These are phyloP conservation scores for Suillus variegatus DNA, from an alignment of 768 basidiomycete genomes.

Conservation along the genomic window DNA sequence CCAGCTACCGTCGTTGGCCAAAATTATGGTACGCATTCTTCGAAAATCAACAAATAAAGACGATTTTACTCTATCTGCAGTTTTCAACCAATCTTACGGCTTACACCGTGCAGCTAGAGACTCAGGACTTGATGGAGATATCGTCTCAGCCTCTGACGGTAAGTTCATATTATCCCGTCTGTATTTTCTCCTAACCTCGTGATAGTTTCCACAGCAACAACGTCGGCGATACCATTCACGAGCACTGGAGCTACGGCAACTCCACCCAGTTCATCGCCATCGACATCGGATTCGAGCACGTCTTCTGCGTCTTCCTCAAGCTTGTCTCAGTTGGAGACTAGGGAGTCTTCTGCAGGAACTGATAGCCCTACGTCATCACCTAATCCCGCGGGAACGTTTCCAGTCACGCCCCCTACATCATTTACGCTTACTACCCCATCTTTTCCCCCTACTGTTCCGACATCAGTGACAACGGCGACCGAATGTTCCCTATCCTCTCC, in stretches of 20 bases:
- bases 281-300: background rate
- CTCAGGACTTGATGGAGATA: background rate
- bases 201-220: background rate
- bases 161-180: background rate
- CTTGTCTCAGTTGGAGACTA: background rate
- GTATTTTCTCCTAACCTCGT: background rate
- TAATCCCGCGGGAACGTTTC: background rate
- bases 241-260: background rate
- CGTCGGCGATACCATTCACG: no score
- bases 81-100: background rate
- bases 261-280: background rate
- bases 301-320: conserved; percentile 1
- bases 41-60: background rate
- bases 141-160: background rate
- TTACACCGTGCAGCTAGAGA: background rate
- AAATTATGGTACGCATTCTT: background rate
- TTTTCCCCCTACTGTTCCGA: background rate
- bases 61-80: background rate
- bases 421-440: background rate
- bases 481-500: background rate
- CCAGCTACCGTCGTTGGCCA: no score
- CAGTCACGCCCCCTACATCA: background rate
- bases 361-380: background rate
- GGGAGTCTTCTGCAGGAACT: no score
- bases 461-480: background rate